These are phyloP conservation scores for Eucalyptus cloeziana DNA, from an alignment of 345 rosid genomes.

Conservation along the genomic window DNA sequence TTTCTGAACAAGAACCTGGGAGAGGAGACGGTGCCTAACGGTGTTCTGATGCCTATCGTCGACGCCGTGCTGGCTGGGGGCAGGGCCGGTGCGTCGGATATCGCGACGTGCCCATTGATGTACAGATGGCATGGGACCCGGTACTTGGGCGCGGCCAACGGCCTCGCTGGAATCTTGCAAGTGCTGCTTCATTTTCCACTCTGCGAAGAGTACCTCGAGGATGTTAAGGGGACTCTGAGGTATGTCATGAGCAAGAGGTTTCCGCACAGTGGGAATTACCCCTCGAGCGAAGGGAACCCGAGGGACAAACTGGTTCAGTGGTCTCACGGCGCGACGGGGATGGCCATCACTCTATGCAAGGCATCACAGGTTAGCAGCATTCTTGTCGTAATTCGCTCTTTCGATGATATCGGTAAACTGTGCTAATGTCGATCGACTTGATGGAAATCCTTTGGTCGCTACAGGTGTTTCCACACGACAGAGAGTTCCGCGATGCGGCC, in stretches of 20 bases:
- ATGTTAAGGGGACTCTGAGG: conserved; percentile 70
- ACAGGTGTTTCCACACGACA: conserved; percentile 51
- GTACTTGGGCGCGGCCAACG: conserved; percentile 88
- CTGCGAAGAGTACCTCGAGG: conserved; percentile 34
- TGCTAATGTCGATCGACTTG: not conserved
- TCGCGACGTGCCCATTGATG: conserved; percentile 64
- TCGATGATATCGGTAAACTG: not conserved
- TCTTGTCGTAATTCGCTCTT: not conserved
- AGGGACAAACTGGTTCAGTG: conserved; percentile 86
- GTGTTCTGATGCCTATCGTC: conserved; percentile 53
- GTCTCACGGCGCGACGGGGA: conserved; percentile 80
- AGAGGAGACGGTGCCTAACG: conserved; percentile 25
- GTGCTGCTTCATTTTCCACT: conserved; percentile 74
- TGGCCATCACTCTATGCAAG: conserved; percentile 69
- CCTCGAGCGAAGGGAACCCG: conserved; percentile 79
- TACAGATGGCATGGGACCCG: conserved; percentile 93
- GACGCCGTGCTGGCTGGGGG: conserved; percentile 82
- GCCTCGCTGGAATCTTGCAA: conserved; percentile 84
- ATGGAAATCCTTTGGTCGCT: not conserved
- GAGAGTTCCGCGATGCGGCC: conserved; percentile 72
- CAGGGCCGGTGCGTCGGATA: conserved; percentile 73
- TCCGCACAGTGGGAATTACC: conserved; percentile 76
- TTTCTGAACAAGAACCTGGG: conserved; percentile 69
- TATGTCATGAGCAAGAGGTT: conserved; percentile 87
- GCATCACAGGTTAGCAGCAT: conserved; percentile 55